Evolutionary conservation across 2,329 filamentous ascomycete genomes (phyloP).

Genomic region (Penicillium occitanis): DNA sequence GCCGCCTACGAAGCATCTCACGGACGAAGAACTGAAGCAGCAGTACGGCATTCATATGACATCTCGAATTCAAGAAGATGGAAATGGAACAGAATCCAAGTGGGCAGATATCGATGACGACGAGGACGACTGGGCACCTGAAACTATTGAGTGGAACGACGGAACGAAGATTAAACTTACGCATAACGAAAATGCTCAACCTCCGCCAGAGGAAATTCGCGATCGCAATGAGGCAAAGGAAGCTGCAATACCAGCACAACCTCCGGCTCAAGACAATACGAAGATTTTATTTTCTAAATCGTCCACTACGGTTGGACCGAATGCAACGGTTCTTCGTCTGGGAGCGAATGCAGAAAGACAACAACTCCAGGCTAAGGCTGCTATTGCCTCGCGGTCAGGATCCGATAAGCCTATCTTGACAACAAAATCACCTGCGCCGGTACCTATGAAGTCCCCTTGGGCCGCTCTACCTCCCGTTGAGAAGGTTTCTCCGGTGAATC

Average conservation of each 20-base stretch:
- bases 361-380: slow-evolving; percentile 42
- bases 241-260: slow-evolving; percentile 26
- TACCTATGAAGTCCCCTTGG: slow-evolving; percentile 87
- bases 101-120: slow-evolving; percentile 71
- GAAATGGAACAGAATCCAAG: slow-evolving; percentile 62
- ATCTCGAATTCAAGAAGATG: slow-evolving; percentile 63
- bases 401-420: slow-evolving; percentile 55
- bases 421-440: slow-evolving; percentile 50
- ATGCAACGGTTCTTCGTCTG: slow-evolving; percentile 51
- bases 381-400: slow-evolving; percentile 49
- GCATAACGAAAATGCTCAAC: slow-evolving; percentile 38
- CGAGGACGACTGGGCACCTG: slow-evolving; percentile 67
- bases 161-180: slow-evolving; percentile 64
- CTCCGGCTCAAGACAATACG: slow-evolving; percentile 28
- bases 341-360: slow-evolving; percentile 47
- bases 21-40: slow-evolving; percentile 67
- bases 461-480: slow-evolving; percentile 82
- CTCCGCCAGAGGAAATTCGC: slow-evolving; percentile 24
- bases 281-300: slow-evolving; percentile 37
- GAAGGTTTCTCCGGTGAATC: slow-evolving; percentile 69
- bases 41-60: slow-evolving; percentile 69
- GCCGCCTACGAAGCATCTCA: slow-evolving; percentile 63
- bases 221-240: slow-evolving; percentile 25
- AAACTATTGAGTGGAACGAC: slow-evolving; percentile 68
- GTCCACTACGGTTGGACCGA: slow-evolving; percentile 49